Evolutionary conservation across 2,329 filamentous ascomycete genomes (phyloP).

Genomic region (Sarocladiaceae sp.): DNA sequence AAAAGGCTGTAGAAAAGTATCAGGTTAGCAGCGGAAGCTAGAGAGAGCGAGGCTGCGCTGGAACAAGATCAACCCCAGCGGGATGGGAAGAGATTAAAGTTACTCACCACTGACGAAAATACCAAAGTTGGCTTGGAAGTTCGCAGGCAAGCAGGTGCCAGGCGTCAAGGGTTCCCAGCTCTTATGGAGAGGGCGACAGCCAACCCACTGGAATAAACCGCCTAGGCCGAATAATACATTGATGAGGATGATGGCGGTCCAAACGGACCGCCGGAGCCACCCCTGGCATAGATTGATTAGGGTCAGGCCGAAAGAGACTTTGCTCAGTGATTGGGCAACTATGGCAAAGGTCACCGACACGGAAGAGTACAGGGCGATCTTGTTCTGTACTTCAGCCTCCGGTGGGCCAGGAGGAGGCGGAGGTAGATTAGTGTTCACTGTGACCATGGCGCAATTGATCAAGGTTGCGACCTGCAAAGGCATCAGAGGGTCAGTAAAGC

Average conservation of each 20-base stretch:
- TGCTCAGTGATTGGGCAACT: constrained; percentile 17
- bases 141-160: constrained; percentile 5
- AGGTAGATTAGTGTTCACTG: not conserved
- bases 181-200: constrained; percentile 11
- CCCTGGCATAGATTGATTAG: constrained; percentile 14
- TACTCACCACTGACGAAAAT: constrained; percentile 7
- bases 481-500: constrained; percentile 1
- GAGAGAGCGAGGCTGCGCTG: not conserved
- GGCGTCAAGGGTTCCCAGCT: constrained; percentile 1
- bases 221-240: constrained; percentile 16
- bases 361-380: not conserved
- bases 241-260: constrained; percentile 16
- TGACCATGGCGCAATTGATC: constrained; percentile 9
- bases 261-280: constrained; percentile 15
- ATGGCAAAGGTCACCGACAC: constrained; percentile 9
- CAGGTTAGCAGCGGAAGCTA: not conserved
- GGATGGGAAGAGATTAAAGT: not conserved
- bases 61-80: not conserved
- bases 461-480: constrained; percentile 1
- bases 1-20: constrained; percentile 8
- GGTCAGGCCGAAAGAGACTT: constrained; percentile 22
- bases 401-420: not conserved
- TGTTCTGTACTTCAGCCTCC: not conserved
- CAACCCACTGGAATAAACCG: constrained; percentile 15
- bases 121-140: constrained; percentile 5